Evolutionary conservation across 73 alveolate species (phyloP).

Genomic region (Diophrys appendiculata): DNA sequence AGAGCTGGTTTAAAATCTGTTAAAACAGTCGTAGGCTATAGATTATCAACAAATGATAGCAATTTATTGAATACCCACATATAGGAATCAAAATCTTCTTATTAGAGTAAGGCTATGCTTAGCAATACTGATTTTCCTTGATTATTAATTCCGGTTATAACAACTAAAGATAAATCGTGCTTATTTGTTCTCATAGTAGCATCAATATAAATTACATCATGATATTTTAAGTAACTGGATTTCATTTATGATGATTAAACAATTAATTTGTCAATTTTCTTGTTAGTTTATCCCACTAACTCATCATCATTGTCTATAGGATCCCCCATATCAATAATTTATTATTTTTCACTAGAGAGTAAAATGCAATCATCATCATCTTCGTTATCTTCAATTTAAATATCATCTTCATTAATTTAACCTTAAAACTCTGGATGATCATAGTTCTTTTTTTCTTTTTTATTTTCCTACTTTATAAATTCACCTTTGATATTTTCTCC

Average conservation of each 20-base stretch:
- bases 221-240: constrained; percentile 17
- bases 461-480: no score
- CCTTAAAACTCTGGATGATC: no score
- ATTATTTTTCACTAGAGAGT: no score
- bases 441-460: no score
- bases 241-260: constrained; percentile 31
- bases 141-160: constrained; percentile 33
- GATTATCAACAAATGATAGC: constrained; percentile 26
- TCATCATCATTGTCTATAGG: no score
- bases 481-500: no score
- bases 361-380: no score
- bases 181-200: constrained; percentile 59
- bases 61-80: constrained; percentile 51
- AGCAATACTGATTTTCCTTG: constrained; percentile 56
- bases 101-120: constrained; percentile 39
- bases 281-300: no score
- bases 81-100: constrained; percentile 46
- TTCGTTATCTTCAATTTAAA: no score
- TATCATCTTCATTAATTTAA: no score
- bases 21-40: constrained; percentile 48
- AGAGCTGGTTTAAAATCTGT: constrained; percentile 60
- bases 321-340: no score
- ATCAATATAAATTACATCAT: constrained; percentile 63
- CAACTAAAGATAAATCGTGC: constrained; percentile 40
- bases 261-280: not conserved